Percentiles rank a stretch among this genome's conserved stretches.
Evolutionary conservation across 441 rosid genomes (phyloP).

Genomic region (Aleurites moluccanus): DNA sequence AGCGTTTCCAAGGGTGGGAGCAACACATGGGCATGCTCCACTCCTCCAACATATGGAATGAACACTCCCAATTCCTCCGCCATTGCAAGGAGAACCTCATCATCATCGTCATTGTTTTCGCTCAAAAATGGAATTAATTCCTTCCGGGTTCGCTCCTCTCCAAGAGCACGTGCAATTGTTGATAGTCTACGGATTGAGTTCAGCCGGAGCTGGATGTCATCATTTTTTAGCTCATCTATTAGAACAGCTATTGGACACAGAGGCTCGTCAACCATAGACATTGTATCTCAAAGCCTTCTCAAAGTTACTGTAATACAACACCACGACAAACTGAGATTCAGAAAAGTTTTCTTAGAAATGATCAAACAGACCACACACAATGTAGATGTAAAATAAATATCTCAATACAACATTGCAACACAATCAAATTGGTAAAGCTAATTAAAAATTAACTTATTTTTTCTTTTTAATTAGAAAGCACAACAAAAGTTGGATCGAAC

Average conservation of each 20-base stretch:
- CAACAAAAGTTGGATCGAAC: constrained; percentile 8
- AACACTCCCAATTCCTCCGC: constrained; percentile 94
- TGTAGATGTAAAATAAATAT: neutral
- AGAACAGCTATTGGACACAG: constrained; percentile 86
- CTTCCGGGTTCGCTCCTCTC: constrained; percentile 88
- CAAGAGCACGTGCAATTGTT: constrained; percentile 90
- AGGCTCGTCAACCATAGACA: constrained; percentile 92
- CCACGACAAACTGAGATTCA: neutral
- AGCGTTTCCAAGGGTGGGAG: constrained; percentile 85
- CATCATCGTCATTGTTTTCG: constrained; percentile 94
- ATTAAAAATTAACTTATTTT: no score
- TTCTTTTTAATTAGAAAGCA: no score
- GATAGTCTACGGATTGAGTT: constrained; percentile 84
- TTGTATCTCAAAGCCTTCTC: constrained; percentile 21
- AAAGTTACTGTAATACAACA: constrained; percentile 8
- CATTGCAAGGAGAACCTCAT: constrained; percentile 94
- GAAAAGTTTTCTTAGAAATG: neutral
- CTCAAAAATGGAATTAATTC: constrained; percentile 85
- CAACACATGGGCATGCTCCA: constrained; percentile 78
- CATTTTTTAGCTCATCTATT: constrained; percentile 91
- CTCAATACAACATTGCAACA: neutral
- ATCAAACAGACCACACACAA: constrained; percentile 1
- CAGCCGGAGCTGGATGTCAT: constrained; percentile 85
- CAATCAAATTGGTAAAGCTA: neutral
- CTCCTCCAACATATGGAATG: constrained; percentile 94